Percentiles rank a stretch among this genome's conserved stretches.
Conservation (phyloP, 176 grass and related monocot species). For the Oryza coarctata region DNA sequence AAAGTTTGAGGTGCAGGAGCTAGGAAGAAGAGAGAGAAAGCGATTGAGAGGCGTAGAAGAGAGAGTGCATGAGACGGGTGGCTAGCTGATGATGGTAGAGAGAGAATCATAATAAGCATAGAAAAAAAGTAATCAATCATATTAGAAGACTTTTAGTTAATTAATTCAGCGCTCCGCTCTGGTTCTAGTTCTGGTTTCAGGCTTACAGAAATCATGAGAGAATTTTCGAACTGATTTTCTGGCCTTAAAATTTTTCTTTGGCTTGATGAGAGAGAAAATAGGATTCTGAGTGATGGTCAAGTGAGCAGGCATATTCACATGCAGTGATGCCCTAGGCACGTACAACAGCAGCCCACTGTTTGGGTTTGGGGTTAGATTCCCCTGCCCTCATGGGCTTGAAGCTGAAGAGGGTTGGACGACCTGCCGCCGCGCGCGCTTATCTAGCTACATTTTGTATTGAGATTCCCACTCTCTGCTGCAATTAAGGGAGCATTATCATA, state of each 20-base stretch:
- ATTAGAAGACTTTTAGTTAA: background rate
- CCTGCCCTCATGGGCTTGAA: background rate
- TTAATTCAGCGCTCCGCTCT: too few species aligned
- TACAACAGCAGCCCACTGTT: constrained; percentile 5
- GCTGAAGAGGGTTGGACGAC: too few species aligned
- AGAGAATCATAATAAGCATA: background rate
- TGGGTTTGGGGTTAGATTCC: background rate
- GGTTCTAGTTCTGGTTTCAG: background rate
- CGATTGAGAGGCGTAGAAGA: too few species aligned
- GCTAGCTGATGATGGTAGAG: background rate
- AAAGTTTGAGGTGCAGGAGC: background rate
- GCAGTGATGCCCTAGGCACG: constrained; percentile 17
- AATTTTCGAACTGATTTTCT: constrained; percentile 12
- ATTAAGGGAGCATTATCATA: background rate
- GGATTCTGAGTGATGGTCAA: background rate
- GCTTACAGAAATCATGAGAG: background rate
- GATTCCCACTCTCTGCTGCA: background rate
- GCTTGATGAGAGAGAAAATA: background rate
- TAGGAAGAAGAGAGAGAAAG: too few species aligned
- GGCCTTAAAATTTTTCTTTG: background rate
- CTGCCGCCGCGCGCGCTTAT: too few species aligned
- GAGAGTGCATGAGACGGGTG: background rate
- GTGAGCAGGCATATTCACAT: constrained; percentile 1
- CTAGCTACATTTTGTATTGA: background rate
- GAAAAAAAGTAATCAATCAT: background rate